phyloP scores from a whole-genome alignment of 805 yeast species.

The Kuraishia ogatae region DNA sequence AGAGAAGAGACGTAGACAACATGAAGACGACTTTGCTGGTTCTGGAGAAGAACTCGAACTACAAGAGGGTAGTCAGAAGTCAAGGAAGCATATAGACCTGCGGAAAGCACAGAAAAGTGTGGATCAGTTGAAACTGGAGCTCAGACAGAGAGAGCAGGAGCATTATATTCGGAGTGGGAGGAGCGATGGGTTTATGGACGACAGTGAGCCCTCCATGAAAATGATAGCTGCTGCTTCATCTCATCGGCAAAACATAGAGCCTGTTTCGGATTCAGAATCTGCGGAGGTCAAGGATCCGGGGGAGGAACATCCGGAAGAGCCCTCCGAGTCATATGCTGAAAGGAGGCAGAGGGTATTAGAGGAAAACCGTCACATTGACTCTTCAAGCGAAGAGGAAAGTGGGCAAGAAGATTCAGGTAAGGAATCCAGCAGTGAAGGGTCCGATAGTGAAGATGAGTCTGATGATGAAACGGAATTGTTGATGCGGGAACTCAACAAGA shows the following conservation, averaged over 20 bases:
- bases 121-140: slow-evolving; percentile 7
- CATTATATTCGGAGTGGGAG: not conserved
- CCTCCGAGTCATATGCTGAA: slow-evolving; percentile 30
- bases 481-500: slow-evolving; percentile 27
- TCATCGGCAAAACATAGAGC: not conserved
- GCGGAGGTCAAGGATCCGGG: not conserved
- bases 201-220: not conserved
- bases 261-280: not conserved
- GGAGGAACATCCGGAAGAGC: not conserved
- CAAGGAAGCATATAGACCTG: slow-evolving; percentile 25
- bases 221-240: slow-evolving; percentile 2
- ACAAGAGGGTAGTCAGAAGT: slow-evolving; percentile 23
- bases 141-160: slow-evolving; percentile 5
- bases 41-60: slow-evolving; percentile 39
- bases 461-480: slow-evolving; percentile 49
- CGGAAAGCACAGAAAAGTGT: slow-evolving; percentile 24
- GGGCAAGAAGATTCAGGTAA: slow-evolving; percentile 24
- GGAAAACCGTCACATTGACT: slow-evolving; percentile 14
- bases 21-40: slow-evolving; percentile 10
- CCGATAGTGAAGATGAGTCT: slow-evolving; percentile 23
- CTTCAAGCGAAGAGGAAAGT: slow-evolving; percentile 39
- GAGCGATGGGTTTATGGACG: not conserved
- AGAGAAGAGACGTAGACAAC: slow-evolving; percentile 2
- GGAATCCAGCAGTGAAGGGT: slow-evolving; percentile 4
- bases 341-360: not conserved